Base-by-base conservation (phyloP, 2,329 filamentous ascomycete genomes). In the Aspergillus sergii region DNA sequence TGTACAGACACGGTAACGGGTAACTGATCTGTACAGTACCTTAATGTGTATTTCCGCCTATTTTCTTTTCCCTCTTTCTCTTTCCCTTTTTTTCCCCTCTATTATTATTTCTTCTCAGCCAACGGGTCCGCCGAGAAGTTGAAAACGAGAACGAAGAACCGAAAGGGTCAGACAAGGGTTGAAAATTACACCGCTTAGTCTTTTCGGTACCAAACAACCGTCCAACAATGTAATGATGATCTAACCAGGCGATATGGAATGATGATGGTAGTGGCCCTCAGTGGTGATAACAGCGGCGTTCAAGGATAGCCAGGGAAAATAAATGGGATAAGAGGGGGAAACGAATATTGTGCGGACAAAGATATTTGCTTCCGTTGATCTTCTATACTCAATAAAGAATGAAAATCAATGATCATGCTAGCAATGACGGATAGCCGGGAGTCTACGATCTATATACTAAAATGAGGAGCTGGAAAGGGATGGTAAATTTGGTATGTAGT, bases 361-460 rank as follows among this genome's bases (percentile, higher is more conserved):
- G 48, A 41, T 28, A 55, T n/a, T 21, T 26, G 12, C n/a, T 55
- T 26, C 21, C 32, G 39, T 36, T 55, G 11, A n/a, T 55, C 14
- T 26, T 36, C 10, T 21, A 23, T 39, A 23, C 12, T 39, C 23
- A 21, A 54, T 21, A 32, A 21, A 54, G 9, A 26, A 34, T 16
- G 11, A 53, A 32, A 30, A 10, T 36, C 50, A 54, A 23, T 19
- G 32, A 55, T 39, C 28, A 57, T n/a, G 61, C 58, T 45, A 45
- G 48, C 54, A 59, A 59, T 36, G 50, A 46, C 28, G 46, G 46
- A 50, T 54, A 57, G 50, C 61, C 60, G 59, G 67, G 32, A 59
- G 60, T 53, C 34, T 60, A 43, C 61, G 51, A 63, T 63, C 64
- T 70, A 70, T 68, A 69, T 70, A 70, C 59, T 58, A 41, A 36